Conservation (phyloP, 2,329 filamentous ascomycete genomes). For the Aspergillus sp. region DNA sequence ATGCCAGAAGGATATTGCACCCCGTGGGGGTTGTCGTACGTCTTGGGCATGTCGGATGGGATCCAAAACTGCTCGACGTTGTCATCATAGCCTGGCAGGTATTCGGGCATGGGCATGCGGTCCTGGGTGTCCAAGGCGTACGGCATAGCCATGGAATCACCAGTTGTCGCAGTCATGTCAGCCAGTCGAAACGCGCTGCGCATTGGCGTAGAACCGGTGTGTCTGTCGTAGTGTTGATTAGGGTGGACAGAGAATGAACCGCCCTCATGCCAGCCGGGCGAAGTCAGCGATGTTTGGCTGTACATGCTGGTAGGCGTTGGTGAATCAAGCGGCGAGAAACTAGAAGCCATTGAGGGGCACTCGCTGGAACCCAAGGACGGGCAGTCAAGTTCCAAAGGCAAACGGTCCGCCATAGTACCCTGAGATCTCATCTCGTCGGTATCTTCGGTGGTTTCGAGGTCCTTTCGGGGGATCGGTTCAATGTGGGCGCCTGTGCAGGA, state of each 20-base stretch:
- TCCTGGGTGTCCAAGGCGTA: conserved; percentile 26
- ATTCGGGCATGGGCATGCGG: conserved; percentile 29
- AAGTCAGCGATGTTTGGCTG: conserved; percentile 32
- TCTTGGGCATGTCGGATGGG: conserved; percentile 29
- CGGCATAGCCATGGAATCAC: conserved; percentile 20
- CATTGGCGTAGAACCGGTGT: conserved; percentile 24
- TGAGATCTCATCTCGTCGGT: conserved; percentile 34
- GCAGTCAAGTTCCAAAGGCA: conserved; percentile 34
- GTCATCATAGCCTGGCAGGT: conserved; percentile 32
- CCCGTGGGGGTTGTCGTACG: conserved; percentile 22
- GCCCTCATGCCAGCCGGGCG: conserved; percentile 31
- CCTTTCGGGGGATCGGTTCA: conserved; percentile 20
- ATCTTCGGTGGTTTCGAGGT: conserved; percentile 23
- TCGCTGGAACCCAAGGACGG: conserved; percentile 33
- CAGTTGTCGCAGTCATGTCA: conserved; percentile 27
- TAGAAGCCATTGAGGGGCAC: conserved; percentile 35
- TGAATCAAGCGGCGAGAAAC: conserved; percentile 35
- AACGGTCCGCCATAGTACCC: conserved; percentile 18
- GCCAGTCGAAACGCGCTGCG: conserved; percentile 30
- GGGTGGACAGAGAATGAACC: conserved; percentile 20
- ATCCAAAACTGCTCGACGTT: conserved; percentile 34
- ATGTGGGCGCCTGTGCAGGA: conserved; percentile 23
- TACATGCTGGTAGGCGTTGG: conserved; percentile 35
- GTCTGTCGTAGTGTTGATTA: conserved; percentile 18
- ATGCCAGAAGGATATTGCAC: conserved; percentile 30